Base-by-base conservation (phyloP, 2,329 filamentous ascomycete genomes). In the Ascochyta fabae region DNA sequence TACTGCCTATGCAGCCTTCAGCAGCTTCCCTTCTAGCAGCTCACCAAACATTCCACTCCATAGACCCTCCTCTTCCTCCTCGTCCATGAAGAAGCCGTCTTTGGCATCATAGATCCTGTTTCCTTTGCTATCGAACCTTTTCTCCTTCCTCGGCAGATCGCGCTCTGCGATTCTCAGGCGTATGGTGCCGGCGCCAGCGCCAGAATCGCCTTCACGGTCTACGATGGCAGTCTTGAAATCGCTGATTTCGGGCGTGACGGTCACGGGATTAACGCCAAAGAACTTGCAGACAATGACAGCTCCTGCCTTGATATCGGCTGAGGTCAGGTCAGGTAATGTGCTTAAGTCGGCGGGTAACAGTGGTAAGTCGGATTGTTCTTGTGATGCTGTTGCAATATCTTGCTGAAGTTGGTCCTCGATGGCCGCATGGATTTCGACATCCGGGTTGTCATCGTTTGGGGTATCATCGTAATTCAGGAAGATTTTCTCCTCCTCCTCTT, bases 81-180 rank as follows among this genome's bases (percentile, higher is more conserved):
- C 69, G 4, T 64, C 65, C 62, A 73, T 61, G 22, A 59, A 58
- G 33, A 73, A 67, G 9, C 60, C 83, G 7, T 70, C 69, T 10
- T 84, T 84, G 54, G 87, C 90, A 59, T 84, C 86, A 65, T 94
- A 96, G 9, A 91, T 75, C 9, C 91, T 83, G 58, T 89, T 81
- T 0, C 91, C 92, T 0, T 89, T 88, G 35, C 86, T 81, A 63
- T 94, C 87, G 61, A 86, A 87, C 16, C 77, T 72, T 66, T 84
- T 88, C 59, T 86, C 71, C 49, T 84, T 81, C 42, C 55, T 75
- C 12, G 82, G 75, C 43, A 88, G 79, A 68, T 96, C 90, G 26
- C 90, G 84, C 58, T 83, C 82, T 2, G 92, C 91, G 3, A 96
- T 81, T 10, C 82, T 79, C 4, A 96, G 77, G 22, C 82, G 78